A percentile compares a stretch with the other conserved stretches of the same genome.
These are phyloP conservation scores for Plasmodium gallinaceum DNA, from an alignment of 169 alveolate species.

Conservation along the genomic window DNA sequence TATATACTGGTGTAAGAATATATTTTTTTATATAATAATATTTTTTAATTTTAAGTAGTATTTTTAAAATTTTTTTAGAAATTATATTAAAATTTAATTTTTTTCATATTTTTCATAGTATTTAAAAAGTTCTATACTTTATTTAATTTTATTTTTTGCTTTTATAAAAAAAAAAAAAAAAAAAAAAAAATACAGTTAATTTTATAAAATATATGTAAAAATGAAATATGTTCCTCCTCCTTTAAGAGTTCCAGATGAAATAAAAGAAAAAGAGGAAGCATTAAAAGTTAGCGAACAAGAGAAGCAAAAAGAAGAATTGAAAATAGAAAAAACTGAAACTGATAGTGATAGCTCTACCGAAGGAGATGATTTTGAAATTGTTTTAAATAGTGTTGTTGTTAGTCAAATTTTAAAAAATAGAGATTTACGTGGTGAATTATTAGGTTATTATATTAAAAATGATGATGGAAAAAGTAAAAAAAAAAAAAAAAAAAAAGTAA, in stretches of 20 bases:
- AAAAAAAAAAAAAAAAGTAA: slow-evolving; percentile 45
- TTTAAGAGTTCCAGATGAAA: slow-evolving; percentile 38
- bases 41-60: too few relatives aligned
- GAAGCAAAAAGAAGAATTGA: slow-evolving; percentile 28
- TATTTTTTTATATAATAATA: too few relatives aligned
- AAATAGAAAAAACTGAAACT: slow-evolving; percentile 22
- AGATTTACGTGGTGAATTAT: slow-evolving; percentile 73
- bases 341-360: slow-evolving; percentile 45
- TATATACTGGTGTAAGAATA: too few relatives aligned
- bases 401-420: slow-evolving; percentile 64
- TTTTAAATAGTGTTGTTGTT: slow-evolving; percentile 64
- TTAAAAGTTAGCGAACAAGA: slow-evolving; percentile 10
- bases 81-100: too few relatives aligned
- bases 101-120: too few relatives aligned
- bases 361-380: slow-evolving; percentile 76
- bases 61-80: too few relatives aligned
- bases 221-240: slow-evolving; percentile 77
- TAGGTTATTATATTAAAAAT: slow-evolving; percentile 68
- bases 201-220: neutral
- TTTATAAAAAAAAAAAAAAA: neutral
- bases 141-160: neutral
- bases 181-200: neutral
- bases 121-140: too few relatives aligned
- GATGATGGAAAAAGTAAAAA: slow-evolving; percentile 30
- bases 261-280: slow-evolving; percentile 40